Percentiles rank a stretch among this genome's conserved stretches.
phyloP scores from a whole-genome alignment of 164 flowering plant species.

The Houttuynia cordata region DNA sequence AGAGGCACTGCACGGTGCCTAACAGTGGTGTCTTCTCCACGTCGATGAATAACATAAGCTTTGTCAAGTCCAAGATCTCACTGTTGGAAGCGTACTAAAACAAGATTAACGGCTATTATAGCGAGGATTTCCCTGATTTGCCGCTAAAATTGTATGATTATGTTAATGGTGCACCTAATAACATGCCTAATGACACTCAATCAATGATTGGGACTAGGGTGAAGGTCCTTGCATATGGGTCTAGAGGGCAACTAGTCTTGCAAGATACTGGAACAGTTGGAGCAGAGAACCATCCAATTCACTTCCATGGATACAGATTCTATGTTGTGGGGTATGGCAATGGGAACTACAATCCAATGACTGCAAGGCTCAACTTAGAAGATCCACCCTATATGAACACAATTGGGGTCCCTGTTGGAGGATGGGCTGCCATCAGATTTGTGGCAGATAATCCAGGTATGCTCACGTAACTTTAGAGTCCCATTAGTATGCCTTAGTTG shows the following conservation, averaged over 20 bases:
- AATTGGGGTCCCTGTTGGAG: constrained; percentile 63
- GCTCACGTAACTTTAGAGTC: too few relatives aligned
- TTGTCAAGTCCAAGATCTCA: constrained; percentile 34
- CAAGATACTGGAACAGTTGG: constrained; percentile 56
- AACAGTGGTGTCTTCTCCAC: constrained; percentile 45
- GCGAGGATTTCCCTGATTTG: constrained; percentile 42
- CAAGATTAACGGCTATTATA: constrained; percentile 33
- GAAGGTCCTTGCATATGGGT: constrained; percentile 38
- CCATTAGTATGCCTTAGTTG: too few relatives aligned
- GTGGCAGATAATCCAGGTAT: constrained; percentile 69
- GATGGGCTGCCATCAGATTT: constrained; percentile 73
- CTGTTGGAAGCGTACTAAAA: constrained; percentile 43
- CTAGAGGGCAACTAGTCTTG: constrained; percentile 45
- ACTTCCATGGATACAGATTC: constrained; percentile 68
- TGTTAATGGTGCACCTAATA: constrained; percentile 57
- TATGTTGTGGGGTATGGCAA: constrained; percentile 53
- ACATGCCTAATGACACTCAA: constrained; percentile 35
- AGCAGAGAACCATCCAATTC: constrained; percentile 67
- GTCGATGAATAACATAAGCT: constrained; percentile 51
- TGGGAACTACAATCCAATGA: constrained; percentile 45
- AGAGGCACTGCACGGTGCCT: constrained; percentile 31
- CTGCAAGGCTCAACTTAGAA: constrained; percentile 37
- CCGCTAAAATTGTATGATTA: constrained; percentile 46
- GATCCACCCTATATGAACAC: constrained; percentile 70
- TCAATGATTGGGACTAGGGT: constrained; percentile 42